Base-by-base conservation (phyloP, 2,329 filamentous ascomycete species). In the Trichothecium sympodiale region DNA sequence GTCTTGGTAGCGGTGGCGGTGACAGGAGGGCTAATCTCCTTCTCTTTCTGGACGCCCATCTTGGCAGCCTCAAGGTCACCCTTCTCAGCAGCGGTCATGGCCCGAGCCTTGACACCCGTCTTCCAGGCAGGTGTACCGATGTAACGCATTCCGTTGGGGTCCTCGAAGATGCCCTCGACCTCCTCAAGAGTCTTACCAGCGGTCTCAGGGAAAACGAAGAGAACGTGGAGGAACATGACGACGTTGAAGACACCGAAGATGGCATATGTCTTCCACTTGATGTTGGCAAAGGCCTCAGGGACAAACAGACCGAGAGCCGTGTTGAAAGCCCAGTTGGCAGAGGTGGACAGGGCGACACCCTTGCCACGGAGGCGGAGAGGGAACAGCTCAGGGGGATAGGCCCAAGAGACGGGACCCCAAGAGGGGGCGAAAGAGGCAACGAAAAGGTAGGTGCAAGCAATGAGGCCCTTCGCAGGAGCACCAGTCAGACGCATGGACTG, bases 381-480 rank as follows among this genome's bases (percentile, higher is more conserved):
- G 38, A 42, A 47, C 17, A 47, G 39, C 27, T 47, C 45, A 7
- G 40, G 40, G 18, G 36, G 41, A n/a, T 46, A 47, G 6, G 36
- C 39, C 60, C 61, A 67, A 34, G 61, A 64, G 4, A 65, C 60
- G 1, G 67, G 67, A n/a, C 64, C 65, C 62, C 62, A 65, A 12
- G 64, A 67, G 0, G 62, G 57, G 4, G 59, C 59, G 12, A 52
- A 62, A 0, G 56, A 60, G 0, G 72, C 73, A 14, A 79, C 73
- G 37, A 79, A 75, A 26, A 74, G 69, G 42, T 81, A 83, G 0
- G 76, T 80, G 44, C 69, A 77, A 2, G 77, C 75, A 37, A 83
- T 81, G 37, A 82, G 71, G 2, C 69, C 69, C 47, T 79, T 67
- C 15, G 76, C 71, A 10, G 71, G 62, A 1, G 60, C 40, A 8